A percentile compares a stretch with the other conserved stretches of the same genome.
phyloP scores from a whole-genome alignment of 306 rosid species.

The Sicyos edulis region DNA sequence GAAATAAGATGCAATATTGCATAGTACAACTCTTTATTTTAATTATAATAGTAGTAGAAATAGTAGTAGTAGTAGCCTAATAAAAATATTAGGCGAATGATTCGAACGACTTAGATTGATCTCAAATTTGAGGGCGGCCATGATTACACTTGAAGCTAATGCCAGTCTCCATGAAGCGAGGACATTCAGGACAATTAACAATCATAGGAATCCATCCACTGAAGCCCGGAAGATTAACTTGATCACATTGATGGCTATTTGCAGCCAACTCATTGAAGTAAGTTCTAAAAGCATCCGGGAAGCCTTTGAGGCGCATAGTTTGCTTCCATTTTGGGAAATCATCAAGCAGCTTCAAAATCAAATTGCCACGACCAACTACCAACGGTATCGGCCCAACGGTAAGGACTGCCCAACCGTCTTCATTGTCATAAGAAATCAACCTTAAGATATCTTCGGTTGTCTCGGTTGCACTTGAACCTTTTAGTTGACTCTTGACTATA shows the following conservation, averaged over 20 bases:
- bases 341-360: not conserved
- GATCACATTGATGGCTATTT: not conserved
- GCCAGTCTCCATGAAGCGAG: constrained; percentile 18
- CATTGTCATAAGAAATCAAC: constrained; percentile 6
- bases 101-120: not conserved
- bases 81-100: not conserved
- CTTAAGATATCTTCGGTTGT: constrained; percentile 12
- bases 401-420: constrained; percentile 11
- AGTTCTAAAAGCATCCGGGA: constrained; percentile 14
- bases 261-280: constrained; percentile 24
- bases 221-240: not conserved
- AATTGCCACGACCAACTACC: constrained; percentile 19
- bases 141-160: constrained; percentile 14
- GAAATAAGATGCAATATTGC: not conserved
- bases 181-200: constrained; percentile 29
- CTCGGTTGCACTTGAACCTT: not conserved
- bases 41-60: not conserved
- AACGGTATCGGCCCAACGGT: constrained; percentile 18
- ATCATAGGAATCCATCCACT: constrained; percentile 29
- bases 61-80: not conserved
- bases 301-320: constrained; percentile 22
- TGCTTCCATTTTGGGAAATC: constrained; percentile 8
- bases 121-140: not conserved
- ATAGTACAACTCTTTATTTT: not conserved
- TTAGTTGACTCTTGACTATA: not conserved